phyloP scores from a whole-genome alignment of 2,329 filamentous ascomycete species.

The Stachybotrys elegans region DNA sequence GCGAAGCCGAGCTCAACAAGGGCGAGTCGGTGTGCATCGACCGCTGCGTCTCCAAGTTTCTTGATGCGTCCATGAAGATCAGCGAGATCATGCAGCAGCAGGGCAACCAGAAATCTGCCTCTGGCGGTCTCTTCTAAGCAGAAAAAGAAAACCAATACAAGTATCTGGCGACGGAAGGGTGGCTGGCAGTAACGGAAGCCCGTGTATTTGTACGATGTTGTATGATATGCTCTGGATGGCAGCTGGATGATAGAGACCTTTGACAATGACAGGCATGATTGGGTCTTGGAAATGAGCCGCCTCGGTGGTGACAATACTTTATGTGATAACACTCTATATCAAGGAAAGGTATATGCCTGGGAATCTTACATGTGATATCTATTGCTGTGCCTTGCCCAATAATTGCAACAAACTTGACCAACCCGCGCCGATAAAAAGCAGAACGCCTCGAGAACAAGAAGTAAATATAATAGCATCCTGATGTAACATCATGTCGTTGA shows the following conservation, averaged over 20 bases:
- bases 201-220: too few relatives aligned
- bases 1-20: constrained; percentile 96
- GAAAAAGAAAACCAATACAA: too few relatives aligned
- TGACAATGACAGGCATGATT: too few relatives aligned
- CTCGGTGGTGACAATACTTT: too few relatives aligned
- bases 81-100: constrained; percentile 94
- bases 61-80: constrained; percentile 97
- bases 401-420: too few relatives aligned
- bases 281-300: too few relatives aligned
- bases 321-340: too few relatives aligned
- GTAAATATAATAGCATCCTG: constrained; percentile 5
- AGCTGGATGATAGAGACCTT: too few relatives aligned
- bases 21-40: constrained; percentile 98
- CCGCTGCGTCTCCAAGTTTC: constrained; percentile 96
- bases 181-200: neutral
- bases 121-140: constrained; percentile 40
- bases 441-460: constrained; percentile 16
- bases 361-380: too few relatives aligned
- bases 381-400: too few relatives aligned
- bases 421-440: neutral
- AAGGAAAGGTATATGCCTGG: too few relatives aligned
- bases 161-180: constrained; percentile 3
- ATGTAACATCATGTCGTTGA: constrained; percentile 14
- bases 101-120: constrained; percentile 51
- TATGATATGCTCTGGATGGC: too few relatives aligned